These are phyloP conservation scores for Fusarium dimerum DNA, from an alignment of 2,329 filamentous ascomycete genomes.

Conservation along the genomic window DNA sequence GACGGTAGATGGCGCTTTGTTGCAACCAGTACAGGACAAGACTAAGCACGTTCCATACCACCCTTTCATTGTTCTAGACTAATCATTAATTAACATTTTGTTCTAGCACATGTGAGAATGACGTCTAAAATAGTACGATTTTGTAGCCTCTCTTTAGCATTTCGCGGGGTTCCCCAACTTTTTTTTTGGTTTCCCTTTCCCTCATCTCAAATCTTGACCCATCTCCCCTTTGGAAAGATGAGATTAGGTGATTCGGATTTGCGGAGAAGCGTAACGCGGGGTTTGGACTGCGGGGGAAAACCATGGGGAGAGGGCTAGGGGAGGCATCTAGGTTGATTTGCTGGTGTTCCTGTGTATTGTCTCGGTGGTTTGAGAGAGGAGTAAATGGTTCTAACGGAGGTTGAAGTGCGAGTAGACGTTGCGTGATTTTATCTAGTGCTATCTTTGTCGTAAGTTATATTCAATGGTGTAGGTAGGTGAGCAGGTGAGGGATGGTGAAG, in stretches of 20 bases:
- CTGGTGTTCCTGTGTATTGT: not conserved
- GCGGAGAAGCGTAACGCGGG: constrained; percentile 15
- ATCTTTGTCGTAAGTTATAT: constrained; percentile 8
- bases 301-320: constrained; percentile 5
- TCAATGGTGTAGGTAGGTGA: not conserved
- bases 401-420: constrained; percentile 1
- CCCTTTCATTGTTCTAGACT: too few relatives aligned
- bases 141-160: not conserved
- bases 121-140: constrained; percentile 3
- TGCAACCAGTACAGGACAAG: too few relatives aligned
- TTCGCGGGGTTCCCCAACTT: not conserved
- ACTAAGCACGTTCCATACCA: too few relatives aligned
- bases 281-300: constrained; percentile 22
- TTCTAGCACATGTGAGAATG: constrained; percentile 7
- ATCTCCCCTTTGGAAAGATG: constrained; percentile 4
- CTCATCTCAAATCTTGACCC: not conserved
- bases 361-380: constrained; percentile 20
- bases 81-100: too few relatives aligned
- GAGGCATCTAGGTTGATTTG: too few relatives aligned
- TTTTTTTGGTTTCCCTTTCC: not conserved
- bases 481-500: too few relatives aligned
- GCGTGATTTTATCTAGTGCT: not conserved
- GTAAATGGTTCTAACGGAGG: constrained; percentile 9
- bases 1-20: too few relatives aligned
- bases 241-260: constrained; percentile 16